Conservation (phyloP, 2,329 filamentous ascomycete genomes). For the Thelonectria discophora region DNA sequence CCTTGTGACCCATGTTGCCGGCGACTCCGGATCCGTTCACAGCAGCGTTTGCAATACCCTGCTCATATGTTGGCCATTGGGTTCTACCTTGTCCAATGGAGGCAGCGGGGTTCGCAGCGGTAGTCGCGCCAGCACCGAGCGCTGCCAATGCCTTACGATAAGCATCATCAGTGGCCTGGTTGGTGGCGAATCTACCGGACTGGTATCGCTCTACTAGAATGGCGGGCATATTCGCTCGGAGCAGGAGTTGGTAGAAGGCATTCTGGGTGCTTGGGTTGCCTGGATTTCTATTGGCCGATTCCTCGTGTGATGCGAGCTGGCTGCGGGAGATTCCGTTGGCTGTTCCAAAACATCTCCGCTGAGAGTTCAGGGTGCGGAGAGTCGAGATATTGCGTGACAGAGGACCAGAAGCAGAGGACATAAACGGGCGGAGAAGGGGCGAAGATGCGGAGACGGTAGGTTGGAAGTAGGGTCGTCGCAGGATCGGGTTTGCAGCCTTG, state of each 20-base stretch:
- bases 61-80: slow-evolving; percentile 45
- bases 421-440: slow-evolving; percentile 39
- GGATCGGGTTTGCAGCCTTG: slow-evolving; percentile 41
- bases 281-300: slow-evolving; percentile 92
- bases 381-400: slow-evolving; percentile 35
- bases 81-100: slow-evolving; percentile 37
- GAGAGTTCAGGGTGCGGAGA: slow-evolving; percentile 31
- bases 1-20: slow-evolving; percentile 71
- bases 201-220: slow-evolving; percentile 92
- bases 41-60: slow-evolving; percentile 43
- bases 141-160: slow-evolving; percentile 76
- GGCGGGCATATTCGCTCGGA: slow-evolving; percentile 91
- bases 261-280: slow-evolving; percentile 88
- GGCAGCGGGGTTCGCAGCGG: slow-evolving; percentile 34
- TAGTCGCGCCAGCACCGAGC: slow-evolving; percentile 44
- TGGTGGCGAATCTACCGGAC: slow-evolving; percentile 84
- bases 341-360: slow-evolving; percentile 52
- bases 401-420: slow-evolving; percentile 35
- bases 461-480: slow-evolving; percentile 42
- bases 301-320: slow-evolving; percentile 85
- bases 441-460: slow-evolving; percentile 28
- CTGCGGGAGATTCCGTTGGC: slow-evolving; percentile 64
- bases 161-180: slow-evolving; percentile 77
- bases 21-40: slow-evolving; percentile 34
- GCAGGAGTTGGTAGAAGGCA: slow-evolving; percentile 89